Evolutionary conservation across 164 flowering plant genomes (phyloP), one percentile per base, ranked within the genome.

Genomic region (Piper betle): DNA sequence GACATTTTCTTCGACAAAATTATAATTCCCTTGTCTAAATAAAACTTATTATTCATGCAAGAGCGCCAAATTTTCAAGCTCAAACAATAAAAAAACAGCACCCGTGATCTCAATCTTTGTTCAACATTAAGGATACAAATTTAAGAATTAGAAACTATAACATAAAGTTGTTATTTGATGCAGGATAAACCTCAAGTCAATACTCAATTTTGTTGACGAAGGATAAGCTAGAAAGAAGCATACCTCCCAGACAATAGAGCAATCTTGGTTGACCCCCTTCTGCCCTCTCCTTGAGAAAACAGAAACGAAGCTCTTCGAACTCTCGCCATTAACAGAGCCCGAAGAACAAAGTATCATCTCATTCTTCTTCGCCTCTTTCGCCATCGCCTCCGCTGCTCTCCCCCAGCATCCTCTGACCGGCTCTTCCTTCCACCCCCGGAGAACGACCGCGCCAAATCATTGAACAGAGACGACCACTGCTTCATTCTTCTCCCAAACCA

Each of bases 241-340:
- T 84, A 92, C 96, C 96, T 89, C 90, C 98, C 96, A 92, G 12
- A 89, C 93, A 62, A 87, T 74, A 68, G 70, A 77, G 72, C 91
- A 87, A 72, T 92, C 98, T 70, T 92, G 98, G 64, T 92, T 92
- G 20, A 72, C 78, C 53, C 93, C 98, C 74, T 92, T 92, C 58
- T 82, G 54, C 52, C 98, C 98, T 69, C 79, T 76, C 72, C 72
- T 81, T 0, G 91, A 79, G 71, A 66, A 89, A 67, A 77, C 69
- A 1, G 96, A 80, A 55, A 78, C 84, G 58, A 80, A 80, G 64
- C 82, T 83, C 3, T 85, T 74, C 2, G 91, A 92, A 9, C 81
- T 83, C 37, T 74, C 69, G 9, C 62, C 81, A 66, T 74, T 71
- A 17, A 88, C 67, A 55, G 41, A 64, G 6, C 96, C 91, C 4